Percentiles rank a stretch among this genome's conserved stretches.
These are phyloP conservation scores for Prunella vulgaris DNA, from an alignment of 257 asterid species.

Conservation along the genomic window DNA sequence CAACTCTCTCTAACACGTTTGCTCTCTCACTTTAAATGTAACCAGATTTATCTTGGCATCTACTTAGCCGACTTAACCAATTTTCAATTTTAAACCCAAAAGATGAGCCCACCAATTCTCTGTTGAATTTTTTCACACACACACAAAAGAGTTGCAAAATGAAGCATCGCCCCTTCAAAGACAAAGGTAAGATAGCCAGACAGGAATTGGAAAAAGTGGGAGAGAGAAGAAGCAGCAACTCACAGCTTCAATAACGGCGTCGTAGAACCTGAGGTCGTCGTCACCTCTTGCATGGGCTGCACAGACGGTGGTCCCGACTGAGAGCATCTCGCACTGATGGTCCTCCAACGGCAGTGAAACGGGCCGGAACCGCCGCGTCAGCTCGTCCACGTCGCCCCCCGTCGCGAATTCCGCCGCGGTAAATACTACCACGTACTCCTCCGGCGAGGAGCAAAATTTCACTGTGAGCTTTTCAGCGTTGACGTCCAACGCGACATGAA, in stretches of 20 bases:
- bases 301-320: constrained; percentile 36
- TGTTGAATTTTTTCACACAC: not conserved
- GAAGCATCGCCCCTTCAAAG: not conserved
- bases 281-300: constrained; percentile 32
- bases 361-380: constrained; percentile 35
- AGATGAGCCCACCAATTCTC: not conserved
- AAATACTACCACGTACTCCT: not conserved
- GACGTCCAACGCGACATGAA: constrained; percentile 4
- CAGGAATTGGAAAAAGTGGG: not conserved
- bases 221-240: not conserved
- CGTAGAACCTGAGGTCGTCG: constrained; percentile 45
- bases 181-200: not conserved
- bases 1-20: not conserved
- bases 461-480: constrained; percentile 23
- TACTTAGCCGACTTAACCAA: not conserved
- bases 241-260: constrained; percentile 51
- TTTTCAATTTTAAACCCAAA: not conserved
- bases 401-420: constrained; percentile 19
- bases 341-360: constrained; percentile 38
- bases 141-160: not conserved
- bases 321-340: constrained; percentile 19
- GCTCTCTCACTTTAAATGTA: too few species aligned
- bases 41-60: not conserved
- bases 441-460: constrained; percentile 18
- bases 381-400: constrained; percentile 24